A percentile compares a stretch with the other conserved stretches of the same genome.
Conservation (phyloP, 73 alveolate genomes). For the Paramecium sonneborni region DNA sequence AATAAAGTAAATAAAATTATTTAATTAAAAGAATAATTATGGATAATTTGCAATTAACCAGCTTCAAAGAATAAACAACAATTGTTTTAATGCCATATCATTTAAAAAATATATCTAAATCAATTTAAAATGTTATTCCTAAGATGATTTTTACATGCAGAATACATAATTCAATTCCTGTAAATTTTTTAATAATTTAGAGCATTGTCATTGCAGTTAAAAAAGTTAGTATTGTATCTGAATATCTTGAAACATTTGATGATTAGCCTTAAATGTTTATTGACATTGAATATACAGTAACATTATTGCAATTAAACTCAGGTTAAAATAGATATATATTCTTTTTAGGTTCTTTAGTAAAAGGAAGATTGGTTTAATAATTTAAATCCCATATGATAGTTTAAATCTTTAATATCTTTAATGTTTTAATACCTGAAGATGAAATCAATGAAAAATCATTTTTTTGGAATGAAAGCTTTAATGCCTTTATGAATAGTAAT, state of each 20-base stretch:
- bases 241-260: not conserved
- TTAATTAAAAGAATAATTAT: not conserved
- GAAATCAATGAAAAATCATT: not conserved
- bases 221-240: slow-evolving; percentile 4
- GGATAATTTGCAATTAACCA: not conserved
- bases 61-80: not conserved
- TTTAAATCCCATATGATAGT: slow-evolving; percentile 11
- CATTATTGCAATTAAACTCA: not conserved
- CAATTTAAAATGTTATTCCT: not conserved
- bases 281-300: slow-evolving; percentile 29
- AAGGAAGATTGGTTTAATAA: not conserved
- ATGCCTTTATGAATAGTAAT: slow-evolving; percentile 25
- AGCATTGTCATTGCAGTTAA: not conserved
- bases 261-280: not conserved
- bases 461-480: not conserved
- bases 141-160: slow-evolving; percentile 22
- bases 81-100: slow-evolving; percentile 10
- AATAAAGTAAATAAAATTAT: not conserved
- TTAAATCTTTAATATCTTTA: not conserved
- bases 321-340: not conserved
- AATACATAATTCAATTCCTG: slow-evolving; percentile 18
- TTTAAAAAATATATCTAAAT: not conserved
- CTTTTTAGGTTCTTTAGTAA: not conserved
- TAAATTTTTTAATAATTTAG: not conserved
- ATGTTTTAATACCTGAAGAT: not conserved